Evolutionary conservation across 2,329 filamentous ascomycete genomes (phyloP), one percentile per base, ranked within the genome.

Genomic region (Aspergillus amoenus): DNA sequence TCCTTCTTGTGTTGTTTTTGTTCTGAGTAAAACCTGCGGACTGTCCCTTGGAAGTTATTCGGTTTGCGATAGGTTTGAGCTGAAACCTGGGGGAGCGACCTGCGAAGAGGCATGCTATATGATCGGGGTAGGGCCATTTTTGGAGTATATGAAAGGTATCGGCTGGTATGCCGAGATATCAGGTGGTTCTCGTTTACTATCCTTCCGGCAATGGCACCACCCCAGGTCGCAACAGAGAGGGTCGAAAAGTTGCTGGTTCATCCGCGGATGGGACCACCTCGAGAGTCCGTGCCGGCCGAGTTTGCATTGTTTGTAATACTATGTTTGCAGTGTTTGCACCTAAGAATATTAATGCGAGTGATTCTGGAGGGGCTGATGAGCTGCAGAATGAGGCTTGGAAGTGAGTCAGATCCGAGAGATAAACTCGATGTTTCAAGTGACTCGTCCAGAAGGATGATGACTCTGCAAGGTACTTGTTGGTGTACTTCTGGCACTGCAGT

Each of bases 51-150:
- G 42, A 63, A 50, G 15, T 58, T 60, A 39, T 59, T 63, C 50
- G 61, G 51, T 47, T 58, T 60, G 54, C 64, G 68, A 64, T 56
- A 57, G 39, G 54, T 64, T 52, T 59, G 63, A 53, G 66, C 45
- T 45, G 65, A 60, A 49, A 69, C 39, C 30, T 68, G 71, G 46
- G 57, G 57, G 12, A 73, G 56, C 30, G 71, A 68, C 65, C 71
- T 71, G 64, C 69, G 66, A 45, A 74, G 65, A 70, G 69, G 62
- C 60, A 68, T 65, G 48, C 55, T 57, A 62, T 67, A 69, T 57
- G 67, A 62, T 61, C 68, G 70, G 47, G 64, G 61, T 54, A 65
- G 69, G 57, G 68, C 67, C 72, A 74, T 76, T 41, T 60, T 68
- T 24, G 53, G 60, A 56, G 17, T 50, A 43, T 46, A 46, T 54